Percentiles rank a stretch among this genome's conserved stretches.
Conservation (phyloP, 257 asterid genomes). For the Fraxinus americana region DNA sequence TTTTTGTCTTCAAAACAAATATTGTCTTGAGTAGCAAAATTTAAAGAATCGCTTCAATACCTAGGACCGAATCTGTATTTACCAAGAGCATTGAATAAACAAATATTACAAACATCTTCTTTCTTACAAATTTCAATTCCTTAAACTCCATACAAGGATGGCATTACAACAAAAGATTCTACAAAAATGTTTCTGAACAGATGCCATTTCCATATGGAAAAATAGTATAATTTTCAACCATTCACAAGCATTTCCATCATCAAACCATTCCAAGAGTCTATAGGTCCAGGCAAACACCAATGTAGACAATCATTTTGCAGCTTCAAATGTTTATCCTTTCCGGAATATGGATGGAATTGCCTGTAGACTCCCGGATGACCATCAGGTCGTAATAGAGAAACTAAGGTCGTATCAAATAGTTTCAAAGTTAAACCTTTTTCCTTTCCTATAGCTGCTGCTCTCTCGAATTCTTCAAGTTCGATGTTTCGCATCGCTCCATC, state of each 20-base stretch:
- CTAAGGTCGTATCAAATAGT: slow-evolving; percentile 49
- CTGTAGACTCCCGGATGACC: slow-evolving; percentile 78
- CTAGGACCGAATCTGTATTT: no score
- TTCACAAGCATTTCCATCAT: slow-evolving; percentile 59
- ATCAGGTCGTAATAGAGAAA: slow-evolving; percentile 66
- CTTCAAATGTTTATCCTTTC: slow-evolving; percentile 43
- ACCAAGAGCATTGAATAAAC: no score
- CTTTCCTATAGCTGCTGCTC: slow-evolving; percentile 28
- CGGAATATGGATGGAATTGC: slow-evolving; percentile 63
- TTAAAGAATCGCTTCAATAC: no score
- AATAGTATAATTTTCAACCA: background rate
- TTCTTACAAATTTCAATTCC: background rate
- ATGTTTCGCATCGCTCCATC: slow-evolving; percentile 46
- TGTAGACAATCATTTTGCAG: slow-evolving; percentile 90
- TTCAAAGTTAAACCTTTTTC: slow-evolving; percentile 34
- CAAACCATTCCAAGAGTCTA: slow-evolving; percentile 92
- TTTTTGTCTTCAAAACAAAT: no score
- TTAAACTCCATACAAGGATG: slow-evolving; percentile 16
- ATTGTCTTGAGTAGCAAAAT: no score
- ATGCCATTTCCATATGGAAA: background rate
- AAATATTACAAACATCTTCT: background rate
- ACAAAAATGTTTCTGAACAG: slow-evolving; percentile 7
- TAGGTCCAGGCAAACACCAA: slow-evolving; percentile 98
- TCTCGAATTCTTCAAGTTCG: slow-evolving; percentile 55
- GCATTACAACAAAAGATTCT: slow-evolving; percentile 1